Conservation (phyloP, 345 rosid species). For the Hibiscus syriacus region DNA sequence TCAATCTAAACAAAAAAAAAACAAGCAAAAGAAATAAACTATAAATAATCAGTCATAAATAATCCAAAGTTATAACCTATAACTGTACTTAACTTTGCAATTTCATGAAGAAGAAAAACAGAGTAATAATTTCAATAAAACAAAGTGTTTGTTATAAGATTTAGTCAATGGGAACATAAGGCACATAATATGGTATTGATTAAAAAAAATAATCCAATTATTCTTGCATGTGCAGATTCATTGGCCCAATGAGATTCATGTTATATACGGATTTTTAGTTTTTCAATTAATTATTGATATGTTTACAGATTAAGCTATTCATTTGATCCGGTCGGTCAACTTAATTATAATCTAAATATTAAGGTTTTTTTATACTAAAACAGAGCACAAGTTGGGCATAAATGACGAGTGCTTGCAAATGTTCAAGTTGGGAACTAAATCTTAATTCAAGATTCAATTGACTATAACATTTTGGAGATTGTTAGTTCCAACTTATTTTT, state of each 20-base stretch:
- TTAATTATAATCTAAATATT: too few species aligned
- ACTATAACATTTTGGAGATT: too few species aligned
- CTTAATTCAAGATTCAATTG: too few species aligned
- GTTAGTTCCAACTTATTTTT: too few species aligned
- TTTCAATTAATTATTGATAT: too few species aligned
- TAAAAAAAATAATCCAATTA: background rate
- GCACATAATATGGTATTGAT: background rate
- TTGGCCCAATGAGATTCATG: background rate
- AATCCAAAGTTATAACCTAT: background rate
- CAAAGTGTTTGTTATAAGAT: background rate
- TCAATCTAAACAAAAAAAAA: background rate
- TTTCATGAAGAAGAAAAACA: background rate
- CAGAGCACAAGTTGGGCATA: too few species aligned
- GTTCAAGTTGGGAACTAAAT: too few species aligned
- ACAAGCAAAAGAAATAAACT: background rate
- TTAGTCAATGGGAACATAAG: constrained; percentile 10
- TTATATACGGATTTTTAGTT: background rate
- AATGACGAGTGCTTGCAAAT: too few species aligned
- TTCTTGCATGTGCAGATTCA: background rate
- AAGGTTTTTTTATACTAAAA: too few species aligned
- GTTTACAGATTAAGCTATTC: too few species aligned
- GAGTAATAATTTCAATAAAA: background rate
- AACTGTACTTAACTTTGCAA: background rate
- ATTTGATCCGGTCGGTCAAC: too few species aligned
- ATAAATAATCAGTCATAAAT: background rate